Evolutionary conservation across 495 filamentous ascomycete genomes (phyloP).

Genomic region (Friedmanniomyces simplex): DNA sequence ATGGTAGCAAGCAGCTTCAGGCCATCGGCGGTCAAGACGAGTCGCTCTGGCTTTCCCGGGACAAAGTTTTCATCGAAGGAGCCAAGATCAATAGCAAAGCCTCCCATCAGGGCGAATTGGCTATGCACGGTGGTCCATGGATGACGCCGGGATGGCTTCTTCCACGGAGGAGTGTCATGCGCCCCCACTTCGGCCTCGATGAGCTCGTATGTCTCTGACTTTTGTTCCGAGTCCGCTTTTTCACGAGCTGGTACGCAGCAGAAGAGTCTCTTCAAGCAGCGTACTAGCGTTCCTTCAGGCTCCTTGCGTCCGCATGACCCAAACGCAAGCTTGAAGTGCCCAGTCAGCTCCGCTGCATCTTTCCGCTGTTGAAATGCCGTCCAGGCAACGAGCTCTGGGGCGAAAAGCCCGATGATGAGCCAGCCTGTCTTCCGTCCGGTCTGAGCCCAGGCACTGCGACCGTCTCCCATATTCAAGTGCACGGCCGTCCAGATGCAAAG

Average conservation of each 20-base stretch:
- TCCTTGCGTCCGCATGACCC: not conserved
- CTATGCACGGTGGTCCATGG: constrained; percentile 34
- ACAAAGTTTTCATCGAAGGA: constrained; percentile 9
- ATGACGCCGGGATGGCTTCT: too few species aligned
- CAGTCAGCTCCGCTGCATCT: not conserved
- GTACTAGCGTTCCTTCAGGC: not conserved
- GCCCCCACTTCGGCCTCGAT: too few species aligned
- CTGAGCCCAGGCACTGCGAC: constrained; percentile 1
- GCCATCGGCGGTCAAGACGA: constrained; percentile 13
- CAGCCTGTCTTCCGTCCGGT: constrained; percentile 22
- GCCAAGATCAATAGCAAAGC: constrained; percentile 26
- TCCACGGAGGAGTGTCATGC: too few species aligned
- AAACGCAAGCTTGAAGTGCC: not conserved
- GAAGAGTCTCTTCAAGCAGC: not conserved
- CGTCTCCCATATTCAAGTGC: constrained; percentile 33
- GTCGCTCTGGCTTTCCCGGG: not conserved
- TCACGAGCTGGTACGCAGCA: not conserved
- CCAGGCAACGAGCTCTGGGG: constrained; percentile 29
- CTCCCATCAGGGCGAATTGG: constrained; percentile 37
- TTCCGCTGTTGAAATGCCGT: constrained; percentile 7
- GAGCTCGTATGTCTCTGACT: not conserved
- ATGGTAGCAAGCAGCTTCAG: constrained; percentile 11
- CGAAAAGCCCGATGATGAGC: constrained; percentile 27
- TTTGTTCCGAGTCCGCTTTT: not conserved
- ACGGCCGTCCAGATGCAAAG: constrained; percentile 38